These are phyloP conservation scores for Stipa capillata DNA, from an alignment of 176 grass and related monocot species.

Conservation along the genomic window DNA sequence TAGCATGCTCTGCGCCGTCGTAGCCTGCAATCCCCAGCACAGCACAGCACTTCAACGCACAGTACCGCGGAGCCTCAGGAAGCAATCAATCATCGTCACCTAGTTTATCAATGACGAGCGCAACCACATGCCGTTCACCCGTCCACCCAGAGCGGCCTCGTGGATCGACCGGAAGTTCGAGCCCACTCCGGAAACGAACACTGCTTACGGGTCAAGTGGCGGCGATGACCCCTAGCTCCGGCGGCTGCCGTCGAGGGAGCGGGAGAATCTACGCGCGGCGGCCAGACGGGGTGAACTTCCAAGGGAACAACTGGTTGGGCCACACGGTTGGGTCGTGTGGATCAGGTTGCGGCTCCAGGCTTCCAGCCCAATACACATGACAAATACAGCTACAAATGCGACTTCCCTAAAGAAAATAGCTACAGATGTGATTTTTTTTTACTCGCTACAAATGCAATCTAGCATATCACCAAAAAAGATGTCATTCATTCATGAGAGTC, in stretches of 20 bases:
- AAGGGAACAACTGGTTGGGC: not conserved
- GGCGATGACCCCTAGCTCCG: not conserved
- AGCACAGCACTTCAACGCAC: not conserved
- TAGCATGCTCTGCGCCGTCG: conserved; percentile 59
- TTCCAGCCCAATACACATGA: not conserved
- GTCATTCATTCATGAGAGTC: not conserved
- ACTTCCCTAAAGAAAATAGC: no score
- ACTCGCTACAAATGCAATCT: no score
- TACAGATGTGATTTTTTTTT: no score
- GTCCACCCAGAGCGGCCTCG: no score
- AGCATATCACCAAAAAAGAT: not conserved
- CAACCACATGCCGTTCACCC: conserved; percentile 26
- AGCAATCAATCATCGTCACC: not conserved
- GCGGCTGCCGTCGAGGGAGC: not conserved
- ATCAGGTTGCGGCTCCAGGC: no score
- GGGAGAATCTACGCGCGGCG: not conserved
- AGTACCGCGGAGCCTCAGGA: not conserved
- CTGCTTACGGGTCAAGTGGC: no score
- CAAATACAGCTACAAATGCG: no score
- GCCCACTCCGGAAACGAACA: no score
- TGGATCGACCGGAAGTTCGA: no score
- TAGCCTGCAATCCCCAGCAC: conserved; percentile 12
- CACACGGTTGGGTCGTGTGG: no score
- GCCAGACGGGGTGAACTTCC: not conserved
- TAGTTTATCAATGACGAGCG: conserved; percentile 33